These are phyloP conservation scores for Blastomyces percursus DNA, from an alignment of 2,329 filamentous ascomycete species.

Conservation along the genomic window DNA sequence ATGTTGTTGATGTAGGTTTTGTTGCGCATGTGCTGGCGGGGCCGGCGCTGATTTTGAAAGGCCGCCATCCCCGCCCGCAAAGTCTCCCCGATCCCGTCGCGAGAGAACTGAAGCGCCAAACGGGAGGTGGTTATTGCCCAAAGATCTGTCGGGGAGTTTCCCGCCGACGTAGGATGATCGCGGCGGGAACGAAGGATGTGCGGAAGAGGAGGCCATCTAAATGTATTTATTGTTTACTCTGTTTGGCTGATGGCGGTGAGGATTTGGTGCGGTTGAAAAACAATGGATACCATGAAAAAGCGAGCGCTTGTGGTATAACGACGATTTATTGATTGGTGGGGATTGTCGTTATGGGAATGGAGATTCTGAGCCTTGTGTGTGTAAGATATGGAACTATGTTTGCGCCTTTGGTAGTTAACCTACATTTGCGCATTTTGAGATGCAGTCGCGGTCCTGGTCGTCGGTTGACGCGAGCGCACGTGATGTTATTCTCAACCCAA, in stretches of 20 bases:
- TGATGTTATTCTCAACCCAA: background rate
- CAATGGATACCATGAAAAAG: background rate
- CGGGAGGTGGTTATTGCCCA: conserved; percentile 32
- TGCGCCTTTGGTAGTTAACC: background rate
- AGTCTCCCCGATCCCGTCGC: conserved; percentile 21
- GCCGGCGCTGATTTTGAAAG: conserved; percentile 23
- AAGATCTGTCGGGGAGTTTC: conserved; percentile 42
- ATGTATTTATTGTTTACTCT: background rate
- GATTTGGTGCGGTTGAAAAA: background rate
- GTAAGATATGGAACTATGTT: background rate
- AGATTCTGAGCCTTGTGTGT: background rate
- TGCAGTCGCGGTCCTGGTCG: background rate
- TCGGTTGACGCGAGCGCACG: conserved; percentile 2
- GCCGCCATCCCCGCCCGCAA: conserved; percentile 6
- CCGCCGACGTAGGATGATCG: conserved; percentile 44
- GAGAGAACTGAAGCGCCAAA: conserved; percentile 37
- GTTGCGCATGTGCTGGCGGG: conserved; percentile 30
- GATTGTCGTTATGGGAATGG: background rate
- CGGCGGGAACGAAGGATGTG: conserved; percentile 45
- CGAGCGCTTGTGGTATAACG: background rate
- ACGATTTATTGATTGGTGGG: background rate
- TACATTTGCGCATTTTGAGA: background rate
- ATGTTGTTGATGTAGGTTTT: conserved; percentile 28
- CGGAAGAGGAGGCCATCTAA: conserved; percentile 25
- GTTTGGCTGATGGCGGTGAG: background rate